Conservation (phyloP, 371 early-diverging fungal species). For the Smittium mucronatum region DNA sequence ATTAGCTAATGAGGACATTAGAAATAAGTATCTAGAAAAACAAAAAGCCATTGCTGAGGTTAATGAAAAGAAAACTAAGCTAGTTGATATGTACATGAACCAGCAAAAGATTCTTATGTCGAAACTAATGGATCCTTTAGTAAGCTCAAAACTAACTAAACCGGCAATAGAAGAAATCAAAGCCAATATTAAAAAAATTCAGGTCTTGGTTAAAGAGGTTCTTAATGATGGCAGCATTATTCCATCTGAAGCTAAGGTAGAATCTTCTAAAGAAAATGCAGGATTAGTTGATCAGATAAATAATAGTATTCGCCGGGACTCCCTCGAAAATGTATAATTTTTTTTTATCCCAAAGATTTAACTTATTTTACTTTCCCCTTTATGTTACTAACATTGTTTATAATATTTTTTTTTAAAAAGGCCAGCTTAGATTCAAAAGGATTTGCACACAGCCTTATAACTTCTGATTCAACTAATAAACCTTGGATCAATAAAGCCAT, state of each 20-base stretch:
- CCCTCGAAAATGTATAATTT: too few species aligned
- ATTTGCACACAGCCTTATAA: too few species aligned
- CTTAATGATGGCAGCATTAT: background rate
- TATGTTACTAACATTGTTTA: too few species aligned
- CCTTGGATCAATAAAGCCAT: background rate
- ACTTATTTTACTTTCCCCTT: too few species aligned
- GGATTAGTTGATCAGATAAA: too few species aligned
- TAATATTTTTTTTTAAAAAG: too few species aligned
- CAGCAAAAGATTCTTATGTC: background rate
- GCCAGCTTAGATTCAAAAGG: too few species aligned
- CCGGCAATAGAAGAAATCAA: background rate
- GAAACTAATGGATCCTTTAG: background rate
- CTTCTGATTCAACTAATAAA: too few species aligned
- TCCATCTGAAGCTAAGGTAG: background rate
- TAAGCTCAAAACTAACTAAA: background rate
- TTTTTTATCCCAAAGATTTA: too few species aligned
- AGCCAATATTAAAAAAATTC: background rate
- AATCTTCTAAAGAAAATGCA: too few species aligned
- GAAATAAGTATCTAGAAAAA: background rate
- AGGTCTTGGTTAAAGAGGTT: background rate
- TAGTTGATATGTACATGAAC: background rate
- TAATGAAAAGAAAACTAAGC: background rate
- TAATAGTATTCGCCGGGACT: too few species aligned
- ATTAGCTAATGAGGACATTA: background rate
- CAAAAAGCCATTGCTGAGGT: background rate